Percentiles rank a stretch among this genome's conserved stretches.
These are phyloP conservation scores for Isochrysis galbana DNA, from an alignment of 78 protist genomes.

Conservation along the genomic window DNA sequence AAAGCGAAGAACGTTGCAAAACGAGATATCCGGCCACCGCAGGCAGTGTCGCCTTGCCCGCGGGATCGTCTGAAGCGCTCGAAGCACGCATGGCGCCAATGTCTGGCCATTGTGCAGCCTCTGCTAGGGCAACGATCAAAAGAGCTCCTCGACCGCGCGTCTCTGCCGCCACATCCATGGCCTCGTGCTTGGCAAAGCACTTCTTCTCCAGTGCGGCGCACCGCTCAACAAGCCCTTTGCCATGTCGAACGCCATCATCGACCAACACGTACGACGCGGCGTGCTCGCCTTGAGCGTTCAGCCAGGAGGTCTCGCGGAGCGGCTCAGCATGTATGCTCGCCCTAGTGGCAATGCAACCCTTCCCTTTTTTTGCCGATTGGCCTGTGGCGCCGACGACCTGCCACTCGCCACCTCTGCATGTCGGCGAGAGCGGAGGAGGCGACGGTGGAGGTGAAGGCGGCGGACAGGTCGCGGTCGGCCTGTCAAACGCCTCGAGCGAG, in stretches of 20 bases:
- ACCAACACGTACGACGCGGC: background rate
- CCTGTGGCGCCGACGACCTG: too few relatives aligned
- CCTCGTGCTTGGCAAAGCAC: conserved; percentile 16
- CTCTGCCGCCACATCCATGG: background rate
- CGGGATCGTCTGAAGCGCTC: too few relatives aligned
- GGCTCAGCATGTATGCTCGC: too few relatives aligned
- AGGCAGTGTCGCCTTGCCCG: background rate
- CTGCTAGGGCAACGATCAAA: background rate
- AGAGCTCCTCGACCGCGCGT: background rate
- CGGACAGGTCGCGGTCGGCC: background rate
- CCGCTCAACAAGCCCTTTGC: background rate
- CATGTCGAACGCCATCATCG: background rate
- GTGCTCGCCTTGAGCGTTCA: background rate
- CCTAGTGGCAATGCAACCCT: too few relatives aligned
- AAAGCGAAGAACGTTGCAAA: background rate
- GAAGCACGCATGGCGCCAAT: background rate
- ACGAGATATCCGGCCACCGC: background rate
- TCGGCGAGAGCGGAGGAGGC: too few relatives aligned
- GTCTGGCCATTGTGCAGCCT: background rate
- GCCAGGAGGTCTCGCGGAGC: background rate
- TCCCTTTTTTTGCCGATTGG: too few relatives aligned
- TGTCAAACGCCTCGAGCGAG: too few relatives aligned
- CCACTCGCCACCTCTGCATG: too few relatives aligned
- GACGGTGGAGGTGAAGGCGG: background rate
- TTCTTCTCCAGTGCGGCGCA: background rate